Evolutionary conservation across 306 rosid genomes (phyloP), one percentile per base, ranked within the genome.

Genomic region (Cicer pinnatifidum): DNA sequence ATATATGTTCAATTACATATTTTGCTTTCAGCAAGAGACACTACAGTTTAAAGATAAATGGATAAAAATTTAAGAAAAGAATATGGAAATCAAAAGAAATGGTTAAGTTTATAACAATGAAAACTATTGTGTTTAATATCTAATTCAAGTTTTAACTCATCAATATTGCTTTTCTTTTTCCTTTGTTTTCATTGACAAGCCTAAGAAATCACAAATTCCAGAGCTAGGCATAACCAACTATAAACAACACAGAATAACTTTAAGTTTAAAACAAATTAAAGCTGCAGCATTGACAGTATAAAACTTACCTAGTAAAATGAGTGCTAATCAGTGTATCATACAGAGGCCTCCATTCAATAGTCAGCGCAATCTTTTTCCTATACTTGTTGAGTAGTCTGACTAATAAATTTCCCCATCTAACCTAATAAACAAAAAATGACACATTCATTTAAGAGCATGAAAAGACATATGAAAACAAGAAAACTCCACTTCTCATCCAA

Each of bases 351-450:
- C 99, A 94, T 62, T 84, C 83, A 74, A 94, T 79, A 77, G 81
- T 78, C 83, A 91, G 75, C 28, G 89, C 71, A 82, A 94, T 76
- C 85, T 85, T 90, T 87, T 94, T 94, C 73, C 90, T 82, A 75
- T 88, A 90, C 85, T 86, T 91, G 80, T 91, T 90, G 73, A 94
- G 91, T 71, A 94, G 62, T 60, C 88, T 89, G 82, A 94, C 92
- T 70, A 94, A 75, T 33, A 89, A 47, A 85, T 94, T 94, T 76
- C 99, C 99, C 99, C 99, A 94, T 72, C 97, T 94, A 83, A 94
- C 97, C 99, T 94, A 90, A 81, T 82, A 81, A 82, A 63, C 72
- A 86, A 83, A 75, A 84, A 84, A 83, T 19, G 44, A 8, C 72
- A 71, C 65, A 75, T 70, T 41, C 77, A 76, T 71, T 81, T 71